Conservation (phyloP, 768 basidiomycete genomes). For the Lactarius hatsudake region DNA sequence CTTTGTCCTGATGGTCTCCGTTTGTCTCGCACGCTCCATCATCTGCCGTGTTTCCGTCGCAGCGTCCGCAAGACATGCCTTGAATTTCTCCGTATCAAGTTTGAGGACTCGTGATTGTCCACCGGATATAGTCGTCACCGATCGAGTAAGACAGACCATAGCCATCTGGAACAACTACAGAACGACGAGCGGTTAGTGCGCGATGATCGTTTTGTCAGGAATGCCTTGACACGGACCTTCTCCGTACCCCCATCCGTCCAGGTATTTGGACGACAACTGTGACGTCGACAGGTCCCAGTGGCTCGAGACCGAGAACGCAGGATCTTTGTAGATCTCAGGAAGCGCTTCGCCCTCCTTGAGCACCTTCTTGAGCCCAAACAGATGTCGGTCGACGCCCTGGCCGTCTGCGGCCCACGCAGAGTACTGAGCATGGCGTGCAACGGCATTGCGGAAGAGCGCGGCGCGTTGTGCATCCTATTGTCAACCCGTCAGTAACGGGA, state of each 20-base stretch:
- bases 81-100: slow-evolving; percentile 50
- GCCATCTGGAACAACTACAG: slow-evolving; percentile 80
- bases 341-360: slow-evolving; percentile 67
- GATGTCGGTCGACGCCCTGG: slow-evolving; percentile 91
- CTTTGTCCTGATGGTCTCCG: slow-evolving; percentile 3
- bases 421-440: slow-evolving; percentile 79
- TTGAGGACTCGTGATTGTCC: slow-evolving; percentile 85
- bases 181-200: neutral
- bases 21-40: slow-evolving; percentile 57
- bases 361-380: slow-evolving; percentile 89
- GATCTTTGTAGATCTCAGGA: slow-evolving; percentile 74
- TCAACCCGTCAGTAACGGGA: neutral
- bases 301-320: slow-evolving; percentile 60
- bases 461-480: slow-evolving; percentile 55
- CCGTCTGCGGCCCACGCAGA: slow-evolving; percentile 90
- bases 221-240: slow-evolving; percentile 60
- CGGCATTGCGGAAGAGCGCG: slow-evolving; percentile 70
- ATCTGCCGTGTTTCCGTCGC: slow-evolving; percentile 73
- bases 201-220: neutral
- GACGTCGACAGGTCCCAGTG: slow-evolving; percentile 98
- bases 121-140: slow-evolving; percentile 77
- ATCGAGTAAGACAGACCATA: slow-evolving; percentile 94
- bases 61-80: slow-evolving; percentile 74
- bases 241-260: slow-evolving; percentile 98
- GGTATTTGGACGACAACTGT: slow-evolving; percentile 73